Conservation (phyloP, 148 eudicot genomes). For the Vaccinium darrowii region DNA sequence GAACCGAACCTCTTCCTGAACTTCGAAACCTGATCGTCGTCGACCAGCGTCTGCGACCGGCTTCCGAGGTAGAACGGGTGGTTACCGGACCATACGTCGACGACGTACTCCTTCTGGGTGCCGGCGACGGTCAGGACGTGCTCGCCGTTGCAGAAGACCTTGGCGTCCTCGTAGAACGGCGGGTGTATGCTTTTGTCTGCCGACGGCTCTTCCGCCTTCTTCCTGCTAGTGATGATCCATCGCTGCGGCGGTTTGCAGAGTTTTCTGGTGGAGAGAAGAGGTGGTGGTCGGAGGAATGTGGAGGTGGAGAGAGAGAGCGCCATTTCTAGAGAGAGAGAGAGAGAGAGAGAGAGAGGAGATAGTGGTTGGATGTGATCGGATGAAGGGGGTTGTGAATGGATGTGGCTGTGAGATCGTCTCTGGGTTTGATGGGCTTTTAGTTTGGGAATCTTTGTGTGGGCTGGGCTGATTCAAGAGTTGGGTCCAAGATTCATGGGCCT, state of each 20-base stretch:
- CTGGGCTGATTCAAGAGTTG: not conserved
- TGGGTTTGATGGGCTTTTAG: not conserved
- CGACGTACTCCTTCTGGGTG: conserved; percentile 67
- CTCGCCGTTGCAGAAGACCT: conserved; percentile 86
- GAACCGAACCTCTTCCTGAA: conserved; percentile 71
- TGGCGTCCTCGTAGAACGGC: conserved; percentile 62
- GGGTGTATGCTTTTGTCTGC: conserved; percentile 47
- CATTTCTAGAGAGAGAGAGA: conserved; percentile 25
- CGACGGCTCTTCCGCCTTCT: conserved; percentile 34
- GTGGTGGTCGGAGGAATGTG: not conserved
- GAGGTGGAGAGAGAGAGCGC: conserved; percentile 39
- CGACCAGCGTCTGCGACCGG: conserved; percentile 42
- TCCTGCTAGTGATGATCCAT: conserved; percentile 42
- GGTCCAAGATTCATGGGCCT: not conserved
- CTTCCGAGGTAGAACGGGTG: conserved; percentile 82
- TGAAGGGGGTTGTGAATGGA: not conserved
- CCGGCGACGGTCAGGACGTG: conserved; percentile 87
- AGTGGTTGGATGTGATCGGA: not conserved
- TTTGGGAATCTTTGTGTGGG: not conserved
- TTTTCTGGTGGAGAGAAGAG: conserved; percentile 9
- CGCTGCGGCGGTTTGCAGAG: conserved; percentile 26
- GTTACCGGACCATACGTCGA: conserved; percentile 96
- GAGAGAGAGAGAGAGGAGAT: not conserved
- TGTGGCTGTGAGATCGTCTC: not conserved
- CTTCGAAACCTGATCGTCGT: conserved; percentile 81